These are phyloP conservation scores for Aspergillus ibericus DNA, from an alignment of 2,329 filamentous ascomycete genomes.

Conservation along the genomic window DNA sequence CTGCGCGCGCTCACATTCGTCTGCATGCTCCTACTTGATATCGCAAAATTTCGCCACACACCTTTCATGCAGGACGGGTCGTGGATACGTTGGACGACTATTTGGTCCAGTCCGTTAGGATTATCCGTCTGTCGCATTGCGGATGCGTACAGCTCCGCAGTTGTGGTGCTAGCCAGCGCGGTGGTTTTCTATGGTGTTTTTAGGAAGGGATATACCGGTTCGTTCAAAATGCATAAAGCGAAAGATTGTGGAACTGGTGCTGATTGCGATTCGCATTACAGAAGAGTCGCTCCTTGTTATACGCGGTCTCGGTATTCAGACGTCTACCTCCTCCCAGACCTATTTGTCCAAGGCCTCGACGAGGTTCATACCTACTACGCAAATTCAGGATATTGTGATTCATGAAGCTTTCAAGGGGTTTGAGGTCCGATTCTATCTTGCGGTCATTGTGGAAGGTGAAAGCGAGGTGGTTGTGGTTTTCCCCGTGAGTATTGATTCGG, in stretches of 20 bases:
- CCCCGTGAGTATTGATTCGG: slow-evolving; percentile 55
- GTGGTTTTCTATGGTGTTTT: slow-evolving; percentile 48
- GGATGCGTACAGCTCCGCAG: slow-evolving; percentile 43
- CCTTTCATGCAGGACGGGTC: slow-evolving; percentile 28
- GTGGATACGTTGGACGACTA: slow-evolving; percentile 29
- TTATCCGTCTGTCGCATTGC: slow-evolving; percentile 35
- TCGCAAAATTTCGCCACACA: slow-evolving; percentile 34
- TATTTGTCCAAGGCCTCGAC: slow-evolving; percentile 65
- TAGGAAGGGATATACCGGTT: slow-evolving; percentile 54
- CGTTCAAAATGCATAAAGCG: slow-evolving; percentile 9
- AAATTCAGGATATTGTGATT: slow-evolving; percentile 90
- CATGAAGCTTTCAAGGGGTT: slow-evolving; percentile 94
- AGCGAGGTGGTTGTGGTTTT: slow-evolving; percentile 93
- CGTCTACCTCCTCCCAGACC: slow-evolving; percentile 67
- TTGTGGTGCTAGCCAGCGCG: slow-evolving; percentile 41
- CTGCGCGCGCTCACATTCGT: slow-evolving; percentile 47
- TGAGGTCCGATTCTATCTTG: slow-evolving; percentile 83
- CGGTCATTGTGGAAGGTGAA: slow-evolving; percentile 87
- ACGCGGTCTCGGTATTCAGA: slow-evolving; percentile 87
- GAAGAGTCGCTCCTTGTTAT: slow-evolving; percentile 88
- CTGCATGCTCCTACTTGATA: slow-evolving; percentile 39
- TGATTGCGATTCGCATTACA: slow-evolving; percentile 44
- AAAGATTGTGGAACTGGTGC: neutral
- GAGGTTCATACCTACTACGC: slow-evolving; percentile 84
- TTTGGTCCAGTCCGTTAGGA: slow-evolving; percentile 39